These are phyloP conservation scores for Daldinia vernicosa DNA, from an alignment of 495 filamentous ascomycete genomes.

Conservation along the genomic window DNA sequence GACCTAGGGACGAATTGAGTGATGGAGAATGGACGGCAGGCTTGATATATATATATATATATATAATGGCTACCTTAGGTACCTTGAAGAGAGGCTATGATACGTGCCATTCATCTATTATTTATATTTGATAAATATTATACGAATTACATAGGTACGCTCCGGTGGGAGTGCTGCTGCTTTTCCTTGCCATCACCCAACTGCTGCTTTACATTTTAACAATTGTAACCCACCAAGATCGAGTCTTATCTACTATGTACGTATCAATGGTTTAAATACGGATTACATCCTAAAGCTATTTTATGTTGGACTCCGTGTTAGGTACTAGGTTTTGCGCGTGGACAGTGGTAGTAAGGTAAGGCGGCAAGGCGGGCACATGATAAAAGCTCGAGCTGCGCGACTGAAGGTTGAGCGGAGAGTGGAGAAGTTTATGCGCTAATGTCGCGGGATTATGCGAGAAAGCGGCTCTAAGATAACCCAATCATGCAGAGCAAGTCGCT, in stretches of 20 bases:
- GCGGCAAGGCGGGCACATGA: neutral
- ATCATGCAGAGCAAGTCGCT: constrained; percentile 33
- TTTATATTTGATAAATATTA: too few species aligned
- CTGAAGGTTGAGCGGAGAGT: constrained; percentile 13
- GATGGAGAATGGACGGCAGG: neutral
- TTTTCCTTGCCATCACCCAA: too few species aligned
- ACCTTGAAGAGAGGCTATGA: too few species aligned
- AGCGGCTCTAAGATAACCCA: constrained; percentile 29
- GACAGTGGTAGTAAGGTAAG: neutral
- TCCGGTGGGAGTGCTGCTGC: too few species aligned
- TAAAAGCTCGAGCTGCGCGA: constrained; percentile 8
- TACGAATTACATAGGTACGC: too few species aligned
- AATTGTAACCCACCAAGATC: too few species aligned
- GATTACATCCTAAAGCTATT: neutral
- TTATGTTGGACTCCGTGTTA: neutral
- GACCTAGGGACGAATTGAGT: neutral
- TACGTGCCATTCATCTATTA: too few species aligned
- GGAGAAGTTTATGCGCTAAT: constrained; percentile 37
- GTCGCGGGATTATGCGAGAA: constrained; percentile 36
- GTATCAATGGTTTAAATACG: too few species aligned
- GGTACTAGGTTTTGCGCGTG: neutral
- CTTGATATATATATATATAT: neutral
- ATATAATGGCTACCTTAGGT: too few species aligned
- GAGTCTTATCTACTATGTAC: too few species aligned
- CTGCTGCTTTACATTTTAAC: too few species aligned